A percentile compares a stretch with the other conserved stretches of the same genome.
These are phyloP conservation scores for Lumnitzera racemosa DNA, from an alignment of 345 rosid genomes.

Conservation along the genomic window DNA sequence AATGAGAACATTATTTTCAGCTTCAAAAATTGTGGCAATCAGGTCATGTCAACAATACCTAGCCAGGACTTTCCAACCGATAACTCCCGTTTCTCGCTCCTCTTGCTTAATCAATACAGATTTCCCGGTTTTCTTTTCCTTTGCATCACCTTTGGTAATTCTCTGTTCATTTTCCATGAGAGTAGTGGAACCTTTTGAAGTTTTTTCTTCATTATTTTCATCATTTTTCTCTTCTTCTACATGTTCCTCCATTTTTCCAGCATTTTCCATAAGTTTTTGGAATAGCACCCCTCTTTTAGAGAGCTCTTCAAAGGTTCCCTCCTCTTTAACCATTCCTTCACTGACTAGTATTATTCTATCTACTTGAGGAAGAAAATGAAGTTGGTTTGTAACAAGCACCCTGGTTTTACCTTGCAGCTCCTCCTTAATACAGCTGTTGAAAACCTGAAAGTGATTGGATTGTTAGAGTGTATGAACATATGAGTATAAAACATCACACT, in stretches of 20 bases:
- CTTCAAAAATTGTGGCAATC: no score
- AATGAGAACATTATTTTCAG: no score
- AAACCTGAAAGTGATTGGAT: constrained; percentile 47
- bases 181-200: constrained; percentile 32
- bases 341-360: constrained; percentile 66
- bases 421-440: constrained; percentile 75
- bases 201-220: constrained; percentile 21
- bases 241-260: constrained; percentile 84
- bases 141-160: constrained; percentile 18
- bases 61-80: constrained; percentile 74
- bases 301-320: constrained; percentile 84
- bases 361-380: constrained; percentile 92
- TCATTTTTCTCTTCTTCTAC: constrained; percentile 26
- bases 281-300: constrained; percentile 59
- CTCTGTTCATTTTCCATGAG: constrained; percentile 13
- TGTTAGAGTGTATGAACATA: no score
- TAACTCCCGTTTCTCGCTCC: constrained; percentile 91
- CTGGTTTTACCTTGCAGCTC: constrained; percentile 76
- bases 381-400: constrained; percentile 90
- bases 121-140: constrained; percentile 51
- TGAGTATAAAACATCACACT: not conserved
- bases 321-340: constrained; percentile 77
- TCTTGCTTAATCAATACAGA: constrained; percentile 85
- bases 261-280: constrained; percentile 91
- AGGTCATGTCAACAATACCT: constrained; percentile 34